phyloP scores from a whole-genome alignment of 352 stramenopile genomes.

The Globisporangium nunn region DNA sequence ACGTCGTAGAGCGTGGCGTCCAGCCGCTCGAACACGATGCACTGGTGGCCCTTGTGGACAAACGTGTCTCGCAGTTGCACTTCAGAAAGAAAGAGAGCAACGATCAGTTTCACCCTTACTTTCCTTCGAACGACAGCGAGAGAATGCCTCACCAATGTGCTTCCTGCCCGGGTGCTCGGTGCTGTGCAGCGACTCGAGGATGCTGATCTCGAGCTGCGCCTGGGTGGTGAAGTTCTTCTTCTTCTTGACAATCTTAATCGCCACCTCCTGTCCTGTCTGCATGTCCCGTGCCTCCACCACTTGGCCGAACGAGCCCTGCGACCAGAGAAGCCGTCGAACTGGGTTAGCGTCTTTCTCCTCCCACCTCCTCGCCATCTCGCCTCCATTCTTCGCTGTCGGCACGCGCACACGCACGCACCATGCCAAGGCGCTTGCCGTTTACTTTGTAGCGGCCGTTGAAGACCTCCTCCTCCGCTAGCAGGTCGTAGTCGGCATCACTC shows the following conservation, averaged over 20 bases:
- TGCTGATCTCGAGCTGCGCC: conserved; percentile 95
- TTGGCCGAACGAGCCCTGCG: conserved; percentile 77
- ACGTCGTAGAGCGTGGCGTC: conserved; percentile 97
- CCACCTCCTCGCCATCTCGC: too few species aligned
- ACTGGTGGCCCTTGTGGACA: conserved; percentile 95
- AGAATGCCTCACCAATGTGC: conserved; percentile 82
- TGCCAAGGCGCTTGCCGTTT: conserved; percentile 57
- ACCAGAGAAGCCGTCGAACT: neutral
- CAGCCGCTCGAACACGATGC: conserved; percentile 96
- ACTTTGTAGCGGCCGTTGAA: conserved; percentile 80
- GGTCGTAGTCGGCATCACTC: conserved; percentile 45
- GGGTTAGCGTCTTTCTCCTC: conserved; percentile 9
- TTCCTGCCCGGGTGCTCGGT: conserved; percentile 80
- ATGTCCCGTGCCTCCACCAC: conserved; percentile 76
- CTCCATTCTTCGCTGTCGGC: too few species aligned
- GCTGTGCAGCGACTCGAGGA: conserved; percentile 89
- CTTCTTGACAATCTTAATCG: conserved; percentile 99
- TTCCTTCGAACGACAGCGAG: conserved; percentile 1
- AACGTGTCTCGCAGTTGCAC: conserved; percentile 93
- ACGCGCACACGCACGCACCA: conserved; percentile 20
- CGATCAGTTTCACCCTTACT: neutral
- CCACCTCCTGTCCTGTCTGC: conserved; percentile 84
- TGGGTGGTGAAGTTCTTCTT: conserved; percentile 96
- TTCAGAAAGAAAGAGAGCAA: conserved; percentile 12
- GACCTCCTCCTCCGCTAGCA: conserved; percentile 53